Conservation (phyloP, 169 alveolate genomes). For the Babesia ovata region DNA sequence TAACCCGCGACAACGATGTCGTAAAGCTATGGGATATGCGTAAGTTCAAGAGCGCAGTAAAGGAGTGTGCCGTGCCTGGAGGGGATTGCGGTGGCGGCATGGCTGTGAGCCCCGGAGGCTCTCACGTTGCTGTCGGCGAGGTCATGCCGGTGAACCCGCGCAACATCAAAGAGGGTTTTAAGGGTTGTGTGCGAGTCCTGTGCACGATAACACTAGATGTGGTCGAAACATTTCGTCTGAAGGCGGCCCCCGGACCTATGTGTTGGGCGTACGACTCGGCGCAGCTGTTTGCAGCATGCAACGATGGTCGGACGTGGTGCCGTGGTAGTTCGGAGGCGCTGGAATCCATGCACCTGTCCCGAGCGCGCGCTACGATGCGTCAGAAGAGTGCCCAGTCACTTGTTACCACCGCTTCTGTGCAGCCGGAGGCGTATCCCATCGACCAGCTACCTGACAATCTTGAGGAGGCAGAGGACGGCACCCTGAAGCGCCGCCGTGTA, state of each 20-base stretch:
- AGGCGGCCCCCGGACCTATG: conserved; percentile 45
- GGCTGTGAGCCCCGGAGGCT: conserved; percentile 57
- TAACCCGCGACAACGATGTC: conserved; percentile 26
- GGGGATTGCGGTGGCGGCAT: conserved; percentile 18
- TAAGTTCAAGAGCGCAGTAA: conserved; percentile 14
- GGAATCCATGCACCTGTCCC: conserved; percentile 35
- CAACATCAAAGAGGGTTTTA: conserved; percentile 51
- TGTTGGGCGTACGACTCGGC: conserved; percentile 51
- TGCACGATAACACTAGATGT: conserved; percentile 2
- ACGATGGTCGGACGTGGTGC: conserved; percentile 56
- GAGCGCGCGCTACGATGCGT: conserved; percentile 22
- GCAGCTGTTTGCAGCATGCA: conserved; percentile 51
- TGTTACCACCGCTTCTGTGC: conserved; percentile 35
- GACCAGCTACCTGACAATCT: conserved; percentile 66
- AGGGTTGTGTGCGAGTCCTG: conserved; percentile 20
- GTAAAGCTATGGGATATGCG: conserved; percentile 64
- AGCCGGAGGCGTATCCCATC: conserved; percentile 60
- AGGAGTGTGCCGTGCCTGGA: conserved; percentile 9
- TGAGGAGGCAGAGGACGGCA: conserved; percentile 66
- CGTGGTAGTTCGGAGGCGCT: conserved; percentile 29
- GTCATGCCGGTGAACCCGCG: conserved; percentile 34
- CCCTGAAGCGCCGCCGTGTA: conserved; percentile 25
- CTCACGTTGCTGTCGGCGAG: conserved; percentile 54
- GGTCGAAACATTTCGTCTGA: conserved; percentile 3
- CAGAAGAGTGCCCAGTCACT: conserved; percentile 24